Conservation (phyloP, 352 stramenopile genomes). For the Phytophthora pseudosyringae region DNA sequence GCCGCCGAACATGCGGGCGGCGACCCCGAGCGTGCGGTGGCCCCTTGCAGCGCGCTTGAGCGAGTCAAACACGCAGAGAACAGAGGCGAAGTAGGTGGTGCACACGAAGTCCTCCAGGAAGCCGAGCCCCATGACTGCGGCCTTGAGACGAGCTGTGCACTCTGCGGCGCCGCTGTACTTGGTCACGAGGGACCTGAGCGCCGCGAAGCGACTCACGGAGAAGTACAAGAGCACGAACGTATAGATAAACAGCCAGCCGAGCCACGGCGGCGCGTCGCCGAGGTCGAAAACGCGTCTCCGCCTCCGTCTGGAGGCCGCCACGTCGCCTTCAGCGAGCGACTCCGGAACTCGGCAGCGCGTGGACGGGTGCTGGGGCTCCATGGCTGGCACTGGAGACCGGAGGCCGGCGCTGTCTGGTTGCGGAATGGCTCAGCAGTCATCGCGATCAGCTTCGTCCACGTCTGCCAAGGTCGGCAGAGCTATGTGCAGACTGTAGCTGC, state of each 20-base stretch:
- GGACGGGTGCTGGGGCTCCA: neutral
- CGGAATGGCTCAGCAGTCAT: slow-evolving; percentile 10
- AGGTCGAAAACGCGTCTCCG: slow-evolving; percentile 11
- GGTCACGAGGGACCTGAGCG: slow-evolving; percentile 22
- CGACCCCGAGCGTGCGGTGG: neutral
- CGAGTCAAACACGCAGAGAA: slow-evolving; percentile 30
- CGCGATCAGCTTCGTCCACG: slow-evolving; percentile 6
- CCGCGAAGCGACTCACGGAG: slow-evolving; percentile 23
- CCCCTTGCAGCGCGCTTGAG: slow-evolving; percentile 9
- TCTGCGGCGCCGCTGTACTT: slow-evolving; percentile 24
- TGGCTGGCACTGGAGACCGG: neutral
- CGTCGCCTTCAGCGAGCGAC: neutral
- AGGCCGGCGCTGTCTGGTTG: neutral
- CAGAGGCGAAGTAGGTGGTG: slow-evolving; percentile 31
- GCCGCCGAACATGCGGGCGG: neutral
- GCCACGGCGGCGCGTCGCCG: slow-evolving; percentile 6
- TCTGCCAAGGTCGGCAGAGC: neutral
- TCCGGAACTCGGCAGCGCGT: slow-evolving; percentile 5
- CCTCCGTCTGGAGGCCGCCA: slow-evolving; percentile 6
- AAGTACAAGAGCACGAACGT: slow-evolving; percentile 26
- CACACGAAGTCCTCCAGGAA: slow-evolving; percentile 39
- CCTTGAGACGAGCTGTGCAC: slow-evolving; percentile 17
- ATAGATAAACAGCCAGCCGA: slow-evolving; percentile 34
- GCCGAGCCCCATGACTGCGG: slow-evolving; percentile 22
- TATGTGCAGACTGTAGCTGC: neutral